phyloP scores from a whole-genome alignment of 2,329 filamentous ascomycete species.

The Ceratocystis destructans region DNA sequence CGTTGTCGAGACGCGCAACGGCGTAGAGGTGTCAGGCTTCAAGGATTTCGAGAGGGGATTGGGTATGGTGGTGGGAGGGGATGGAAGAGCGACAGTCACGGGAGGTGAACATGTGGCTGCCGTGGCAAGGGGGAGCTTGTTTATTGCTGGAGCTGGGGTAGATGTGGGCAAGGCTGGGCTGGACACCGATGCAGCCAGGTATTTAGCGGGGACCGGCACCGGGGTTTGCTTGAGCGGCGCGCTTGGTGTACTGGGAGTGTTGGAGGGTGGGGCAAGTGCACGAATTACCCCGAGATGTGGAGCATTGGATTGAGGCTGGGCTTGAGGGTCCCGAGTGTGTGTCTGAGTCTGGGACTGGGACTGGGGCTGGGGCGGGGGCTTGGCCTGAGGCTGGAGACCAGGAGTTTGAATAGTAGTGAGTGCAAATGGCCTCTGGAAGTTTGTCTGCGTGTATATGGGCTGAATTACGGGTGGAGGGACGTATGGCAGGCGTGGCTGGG shows the following conservation, averaged over 20 bases:
- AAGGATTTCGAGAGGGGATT: not conserved
- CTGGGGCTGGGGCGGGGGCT: not conserved
- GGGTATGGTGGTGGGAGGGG: not conserved
- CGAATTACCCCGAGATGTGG: not conserved
- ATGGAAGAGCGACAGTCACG: not conserved
- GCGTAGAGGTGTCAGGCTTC: not conserved
- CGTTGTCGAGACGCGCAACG: conserved; percentile 20
- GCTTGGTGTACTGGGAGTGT: not conserved
- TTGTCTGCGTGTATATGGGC: not conserved
- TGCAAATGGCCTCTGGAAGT: not conserved
- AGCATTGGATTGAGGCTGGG: not conserved
- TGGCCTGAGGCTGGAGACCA: not conserved
- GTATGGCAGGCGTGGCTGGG: not conserved
- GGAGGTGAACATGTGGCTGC: not conserved
- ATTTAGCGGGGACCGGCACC: conserved; percentile 33
- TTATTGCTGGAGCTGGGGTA: conserved; percentile 10
- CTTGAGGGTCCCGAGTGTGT: no score
- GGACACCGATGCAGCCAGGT: conserved; percentile 20
- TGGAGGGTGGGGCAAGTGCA: not conserved
- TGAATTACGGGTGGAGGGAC: not conserved
- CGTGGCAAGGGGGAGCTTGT: no score
- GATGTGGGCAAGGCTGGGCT: conserved; percentile 5
- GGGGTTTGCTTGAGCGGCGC: conserved; percentile 29
- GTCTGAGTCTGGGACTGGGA: not conserved
- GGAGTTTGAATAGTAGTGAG: not conserved